These are phyloP conservation scores for Penicillium roqueforti DNA, from an alignment of 495 filamentous ascomycete genomes.

Conservation along the genomic window DNA sequence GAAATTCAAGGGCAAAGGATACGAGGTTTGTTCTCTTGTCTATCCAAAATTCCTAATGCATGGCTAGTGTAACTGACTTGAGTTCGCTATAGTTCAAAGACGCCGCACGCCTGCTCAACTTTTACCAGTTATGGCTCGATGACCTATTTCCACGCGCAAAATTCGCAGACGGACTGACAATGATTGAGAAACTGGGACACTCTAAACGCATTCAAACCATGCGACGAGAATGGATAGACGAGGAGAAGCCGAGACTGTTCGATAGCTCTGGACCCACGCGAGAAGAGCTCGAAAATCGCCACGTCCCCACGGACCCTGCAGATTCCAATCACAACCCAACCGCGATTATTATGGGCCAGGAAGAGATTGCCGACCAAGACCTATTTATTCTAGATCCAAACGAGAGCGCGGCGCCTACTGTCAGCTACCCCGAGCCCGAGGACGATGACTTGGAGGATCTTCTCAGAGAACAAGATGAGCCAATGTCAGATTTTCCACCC, in stretches of 20 bases:
- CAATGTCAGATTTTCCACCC: not conserved
- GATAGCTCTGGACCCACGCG: constrained; percentile 1
- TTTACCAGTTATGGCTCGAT: constrained; percentile 97
- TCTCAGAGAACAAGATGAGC: constrained; percentile 32
- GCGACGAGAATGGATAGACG: constrained; percentile 82
- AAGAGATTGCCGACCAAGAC: constrained; percentile 16
- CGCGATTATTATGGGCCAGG: not conserved
- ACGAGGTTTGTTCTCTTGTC: constrained; percentile 60
- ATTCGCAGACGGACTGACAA: constrained; percentile 82
- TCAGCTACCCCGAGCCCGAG: constrained; percentile 23
- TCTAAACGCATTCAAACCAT: constrained; percentile 67
- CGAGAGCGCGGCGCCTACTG: constrained; percentile 6
- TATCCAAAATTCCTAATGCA: not conserved
- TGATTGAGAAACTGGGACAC: constrained; percentile 93
- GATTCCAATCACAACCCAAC: constrained; percentile 3
- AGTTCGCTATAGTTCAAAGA: constrained; percentile 67
- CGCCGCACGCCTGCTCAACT: constrained; percentile 71
- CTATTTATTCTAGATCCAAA: constrained; percentile 27
- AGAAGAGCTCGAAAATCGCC: not conserved
- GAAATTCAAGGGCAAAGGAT: constrained; percentile 86
- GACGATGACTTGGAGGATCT: constrained; percentile 40
- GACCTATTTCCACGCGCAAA: constrained; percentile 92
- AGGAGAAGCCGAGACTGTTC: constrained; percentile 43
- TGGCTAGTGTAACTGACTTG: constrained; percentile 4
- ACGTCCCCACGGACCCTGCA: constrained; percentile 4